These are phyloP conservation scores for Aureococcus anophagefferens DNA, from an alignment of 108 stramenopile genomes.

Conservation along the genomic window DNA sequence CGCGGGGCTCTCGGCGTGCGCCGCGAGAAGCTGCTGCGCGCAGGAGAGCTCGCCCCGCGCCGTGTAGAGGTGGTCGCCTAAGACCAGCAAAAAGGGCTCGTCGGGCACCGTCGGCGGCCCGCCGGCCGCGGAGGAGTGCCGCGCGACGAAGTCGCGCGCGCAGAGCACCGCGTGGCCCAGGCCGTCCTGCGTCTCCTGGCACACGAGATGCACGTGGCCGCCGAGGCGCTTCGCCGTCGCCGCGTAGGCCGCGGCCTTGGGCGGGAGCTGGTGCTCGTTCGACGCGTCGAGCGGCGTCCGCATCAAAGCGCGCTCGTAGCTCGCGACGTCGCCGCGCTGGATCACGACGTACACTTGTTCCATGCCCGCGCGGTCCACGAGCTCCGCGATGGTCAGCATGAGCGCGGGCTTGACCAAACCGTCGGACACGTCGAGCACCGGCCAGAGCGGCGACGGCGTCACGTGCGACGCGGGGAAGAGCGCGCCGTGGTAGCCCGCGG, in stretches of 20 bases:
- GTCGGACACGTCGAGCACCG: not conserved
- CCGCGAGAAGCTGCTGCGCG: conserved; percentile 10
- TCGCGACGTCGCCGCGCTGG: not conserved
- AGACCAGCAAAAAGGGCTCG: conserved; percentile 14
- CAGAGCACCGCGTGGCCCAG: conserved; percentile 14
- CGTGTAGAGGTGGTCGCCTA: conserved; percentile 15
- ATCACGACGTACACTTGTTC: not conserved
- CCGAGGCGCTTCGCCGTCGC: conserved; percentile 2
- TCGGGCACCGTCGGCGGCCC: not conserved
- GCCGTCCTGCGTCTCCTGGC: conserved; percentile 12
- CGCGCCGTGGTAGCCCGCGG: conserved; percentile 11
- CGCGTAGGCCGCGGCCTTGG: not conserved
- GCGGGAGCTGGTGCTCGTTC: not conserved
- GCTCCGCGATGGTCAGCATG: conserved; percentile 1
- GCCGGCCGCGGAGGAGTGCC: no score
- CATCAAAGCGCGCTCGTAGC: not conserved
- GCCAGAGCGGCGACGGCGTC: not conserved
- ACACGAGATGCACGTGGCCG: conserved; percentile 4
- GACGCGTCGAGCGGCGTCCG: not conserved
- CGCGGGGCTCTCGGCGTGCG: not conserved
- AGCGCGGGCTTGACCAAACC: not conserved
- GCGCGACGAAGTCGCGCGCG: no score
- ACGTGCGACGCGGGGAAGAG: conserved; percentile 14
- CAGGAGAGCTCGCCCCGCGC: not conserved
- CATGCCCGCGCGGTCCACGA: conserved; percentile 1